A percentile compares a stretch with the other conserved stretches of the same genome.
phyloP scores from a whole-genome alignment of 2,329 filamentous ascomycete species.

The Neofusicoccum parvum region DNA sequence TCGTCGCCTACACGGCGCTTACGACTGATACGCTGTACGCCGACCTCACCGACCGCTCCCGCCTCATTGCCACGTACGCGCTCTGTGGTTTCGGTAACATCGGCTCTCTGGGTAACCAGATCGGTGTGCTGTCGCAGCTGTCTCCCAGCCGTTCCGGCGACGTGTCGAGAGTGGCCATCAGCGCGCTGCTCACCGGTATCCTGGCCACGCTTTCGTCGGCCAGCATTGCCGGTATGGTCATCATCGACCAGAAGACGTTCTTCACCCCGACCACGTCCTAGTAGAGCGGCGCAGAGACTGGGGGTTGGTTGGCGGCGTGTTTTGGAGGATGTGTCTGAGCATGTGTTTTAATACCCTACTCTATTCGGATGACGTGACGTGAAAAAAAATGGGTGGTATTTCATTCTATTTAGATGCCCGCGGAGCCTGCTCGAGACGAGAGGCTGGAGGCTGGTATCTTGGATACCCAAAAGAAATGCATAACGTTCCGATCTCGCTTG shows the following conservation, averaged over 20 bases:
- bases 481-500: background rate
- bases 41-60: constrained; percentile 67
- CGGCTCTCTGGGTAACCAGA: constrained; percentile 84
- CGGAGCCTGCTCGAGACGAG: background rate
- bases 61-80: constrained; percentile 82
- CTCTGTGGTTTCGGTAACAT: constrained; percentile 79
- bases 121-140: constrained; percentile 82
- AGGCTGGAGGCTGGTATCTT: constrained; percentile 3
- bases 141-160: constrained; percentile 74
- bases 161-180: constrained; percentile 74
- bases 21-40: constrained; percentile 56
- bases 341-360: constrained; percentile 13
- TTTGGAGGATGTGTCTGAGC: background rate
- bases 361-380: constrained; percentile 5
- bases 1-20: constrained; percentile 68
- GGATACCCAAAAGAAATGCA: constrained; percentile 16
- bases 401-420: background rate
- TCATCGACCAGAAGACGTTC: constrained; percentile 54
- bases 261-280: constrained; percentile 9
- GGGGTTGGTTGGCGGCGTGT: background rate
- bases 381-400: background rate
- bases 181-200: constrained; percentile 76
- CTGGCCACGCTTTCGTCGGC: constrained; percentile 79
- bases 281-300: background rate
- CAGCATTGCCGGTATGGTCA: constrained; percentile 74